These are phyloP conservation scores for Nothophaeocryptopus gaeumannii DNA, from an alignment of 2,329 filamentous ascomycete species.

Conservation along the genomic window DNA sequence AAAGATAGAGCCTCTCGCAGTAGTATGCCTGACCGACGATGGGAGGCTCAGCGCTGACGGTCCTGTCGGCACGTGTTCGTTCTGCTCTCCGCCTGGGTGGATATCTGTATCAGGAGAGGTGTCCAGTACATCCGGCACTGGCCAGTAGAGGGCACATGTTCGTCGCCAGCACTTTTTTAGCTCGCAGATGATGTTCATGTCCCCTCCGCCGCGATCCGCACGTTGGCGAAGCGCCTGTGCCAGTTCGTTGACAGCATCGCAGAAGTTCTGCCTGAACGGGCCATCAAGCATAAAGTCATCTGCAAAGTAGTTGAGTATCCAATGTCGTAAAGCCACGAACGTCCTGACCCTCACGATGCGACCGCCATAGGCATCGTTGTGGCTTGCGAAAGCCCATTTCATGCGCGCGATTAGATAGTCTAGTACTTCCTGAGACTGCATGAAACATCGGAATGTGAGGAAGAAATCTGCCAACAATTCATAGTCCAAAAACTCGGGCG, in stretches of 20 bases:
- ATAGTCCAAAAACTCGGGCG: slow-evolving; percentile 92
- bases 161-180: slow-evolving; percentile 97
- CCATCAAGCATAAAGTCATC: slow-evolving; percentile 86
- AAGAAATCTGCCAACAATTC: slow-evolving; percentile 98
- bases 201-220: slow-evolving; percentile 55
- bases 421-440: slow-evolving; percentile 72
- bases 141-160: slow-evolving; percentile 87
- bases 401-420: slow-evolving; percentile 81
- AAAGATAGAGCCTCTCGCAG: slow-evolving; percentile 22
- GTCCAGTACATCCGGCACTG: slow-evolving; percentile 60
- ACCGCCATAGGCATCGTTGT: slow-evolving; percentile 68
- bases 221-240: slow-evolving; percentile 53
- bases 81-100: slow-evolving; percentile 63
- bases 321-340: slow-evolving; percentile 92
- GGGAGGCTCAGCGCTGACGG: slow-evolving; percentile 22
- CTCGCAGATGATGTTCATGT: slow-evolving; percentile 85
- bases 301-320: slow-evolving; percentile 96
- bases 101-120: slow-evolving; percentile 63
- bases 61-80: slow-evolving; percentile 9
- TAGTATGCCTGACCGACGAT: slow-evolving; percentile 23
- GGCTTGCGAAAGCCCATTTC: slow-evolving; percentile 76
- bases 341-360: slow-evolving; percentile 93
- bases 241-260: slow-evolving; percentile 69
- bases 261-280: slow-evolving; percentile 72
- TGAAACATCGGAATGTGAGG: slow-evolving; percentile 85